A percentile compares a stretch with the other conserved stretches of the same genome.
Conservation (phyloP, 768 basidiomycete genomes). For the Agrocybe pediades region DNA sequence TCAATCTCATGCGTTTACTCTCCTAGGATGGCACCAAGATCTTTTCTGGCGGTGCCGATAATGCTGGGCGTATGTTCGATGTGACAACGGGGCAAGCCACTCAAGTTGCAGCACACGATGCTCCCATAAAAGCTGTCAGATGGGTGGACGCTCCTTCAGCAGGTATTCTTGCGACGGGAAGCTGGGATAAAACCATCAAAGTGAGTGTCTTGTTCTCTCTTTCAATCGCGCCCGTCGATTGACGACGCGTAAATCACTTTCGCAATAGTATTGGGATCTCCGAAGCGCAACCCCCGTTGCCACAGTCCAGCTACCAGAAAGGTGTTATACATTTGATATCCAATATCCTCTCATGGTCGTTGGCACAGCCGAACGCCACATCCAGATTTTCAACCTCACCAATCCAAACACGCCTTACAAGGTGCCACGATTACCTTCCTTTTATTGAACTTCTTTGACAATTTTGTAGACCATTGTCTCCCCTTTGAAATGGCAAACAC, state of each 20-base stretch:
- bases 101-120: conserved; percentile 91
- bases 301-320: conserved; percentile 81
- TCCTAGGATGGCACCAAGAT: conserved; percentile 85
- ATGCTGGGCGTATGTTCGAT: conserved; percentile 93
- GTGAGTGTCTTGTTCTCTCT: conserved; percentile 41
- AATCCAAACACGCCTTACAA: conserved; percentile 82
- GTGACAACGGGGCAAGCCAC: conserved; percentile 76
- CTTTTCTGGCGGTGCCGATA: conserved; percentile 93
- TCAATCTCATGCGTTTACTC: neutral
- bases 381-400: conserved; percentile 85
- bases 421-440: conserved; percentile 36
- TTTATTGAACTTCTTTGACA: conserved; percentile 1
- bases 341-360: conserved; percentile 86
- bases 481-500: conserved; percentile 93
- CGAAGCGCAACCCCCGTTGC: conserved; percentile 75
- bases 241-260: neutral
- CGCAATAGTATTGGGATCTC: conserved; percentile 87
- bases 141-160: conserved; percentile 79
- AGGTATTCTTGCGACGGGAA: conserved; percentile 86
- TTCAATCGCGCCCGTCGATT: neutral
- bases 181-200: conserved; percentile 98
- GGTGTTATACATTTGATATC: conserved; percentile 87
- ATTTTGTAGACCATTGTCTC: conserved; percentile 68
- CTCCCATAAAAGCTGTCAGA: conserved; percentile 78
- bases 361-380: conserved; percentile 90